phyloP scores from a whole-genome alignment of 2,329 filamentous ascomycete species.

The Diaporthe amygdali region DNA sequence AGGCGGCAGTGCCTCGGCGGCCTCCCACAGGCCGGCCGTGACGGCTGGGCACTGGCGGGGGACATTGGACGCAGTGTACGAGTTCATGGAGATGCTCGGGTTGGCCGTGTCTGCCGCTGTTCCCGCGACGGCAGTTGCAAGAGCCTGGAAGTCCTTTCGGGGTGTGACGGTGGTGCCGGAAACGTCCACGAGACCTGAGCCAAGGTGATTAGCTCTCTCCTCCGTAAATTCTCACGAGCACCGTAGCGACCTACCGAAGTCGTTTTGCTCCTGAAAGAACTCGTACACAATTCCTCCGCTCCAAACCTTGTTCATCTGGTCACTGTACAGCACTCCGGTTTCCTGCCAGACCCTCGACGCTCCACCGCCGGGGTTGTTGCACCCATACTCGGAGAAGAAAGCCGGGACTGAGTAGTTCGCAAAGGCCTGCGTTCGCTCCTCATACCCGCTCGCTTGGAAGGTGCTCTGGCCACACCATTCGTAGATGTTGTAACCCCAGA shows the following conservation, averaged over 20 bases:
- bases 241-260: conserved; percentile 43
- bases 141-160: conserved; percentile 76
- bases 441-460: conserved; percentile 79
- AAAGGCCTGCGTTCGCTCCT: conserved; percentile 85
- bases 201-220: conserved; percentile 17
- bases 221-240: background rate
- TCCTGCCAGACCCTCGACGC: conserved; percentile 82
- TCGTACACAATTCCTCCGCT: conserved; percentile 98
- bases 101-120: conserved; percentile 72
- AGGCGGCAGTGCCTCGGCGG: conserved; percentile 76
- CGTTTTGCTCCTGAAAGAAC: conserved; percentile 91
- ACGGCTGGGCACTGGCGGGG: conserved; percentile 74
- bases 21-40: conserved; percentile 71
- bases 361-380: conserved; percentile 70
- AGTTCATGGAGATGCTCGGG: conserved; percentile 65
- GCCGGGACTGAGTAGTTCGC: conserved; percentile 86
- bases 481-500: conserved; percentile 99
- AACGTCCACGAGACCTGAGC: conserved; percentile 69
- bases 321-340: conserved; percentile 78
- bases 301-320: conserved; percentile 84
- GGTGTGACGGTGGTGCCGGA: conserved; percentile 52
- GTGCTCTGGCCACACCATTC: conserved; percentile 93
- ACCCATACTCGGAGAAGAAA: conserved; percentile 99
- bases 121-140: conserved; percentile 71
- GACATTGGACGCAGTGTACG: conserved; percentile 77